Base-by-base conservation (phyloP, 176 grass and related monocot species). In the Lolium rigidum region DNA sequence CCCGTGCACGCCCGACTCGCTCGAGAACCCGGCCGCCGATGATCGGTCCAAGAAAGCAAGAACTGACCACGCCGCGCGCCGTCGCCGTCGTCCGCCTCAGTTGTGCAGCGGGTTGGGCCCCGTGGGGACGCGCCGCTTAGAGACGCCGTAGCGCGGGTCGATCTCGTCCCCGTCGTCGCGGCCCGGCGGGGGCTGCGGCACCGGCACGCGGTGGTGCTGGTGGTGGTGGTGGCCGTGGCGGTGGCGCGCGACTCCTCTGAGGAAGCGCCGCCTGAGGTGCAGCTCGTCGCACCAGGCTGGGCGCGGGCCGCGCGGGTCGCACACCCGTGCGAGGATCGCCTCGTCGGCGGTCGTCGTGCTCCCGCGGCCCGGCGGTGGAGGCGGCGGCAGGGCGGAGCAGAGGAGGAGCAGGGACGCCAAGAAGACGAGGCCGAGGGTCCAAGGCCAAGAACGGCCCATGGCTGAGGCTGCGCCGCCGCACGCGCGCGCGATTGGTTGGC, bases 41-140 rank as follows among this genome's bases (percentile, higher is more conserved):
- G 52, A 76, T 61, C 71, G 16, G 56, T 77, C 88, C 80, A 84
- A 87, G 84, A 88, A 88, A 92, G 47, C 68, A 87, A 80, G 66
- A 85, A 94, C 85, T 49, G 47, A 11, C 80, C 81, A 69, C 80
- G 79, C 80, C 79, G 65, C n/a, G 65, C 41, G 46, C 7, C 47
- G 51, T 8, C 20, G 44, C 10, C 39, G 31, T 35, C 31, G 31
- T 35, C 31, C 31, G 31, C 31, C 31, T 90, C 89, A 97, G 80
- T 97, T 94, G 93, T 97, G 95, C 47, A 97, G 95, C 20, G 95
- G 95, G 78, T 97, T 97, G 7, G 95, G 95, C 41, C 92, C 95
- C 2, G 90, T 93, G 14, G 95, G 95, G 21, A 97, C 92, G 20
- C 92, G 90, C 75, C 95, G 84, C 86, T 97, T 97, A 47, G 81